Percentiles rank a stretch among this genome's conserved stretches.
Conservation (phyloP, 306 rosid genomes). For the Cotoneaster glaucophyllus region DNA sequence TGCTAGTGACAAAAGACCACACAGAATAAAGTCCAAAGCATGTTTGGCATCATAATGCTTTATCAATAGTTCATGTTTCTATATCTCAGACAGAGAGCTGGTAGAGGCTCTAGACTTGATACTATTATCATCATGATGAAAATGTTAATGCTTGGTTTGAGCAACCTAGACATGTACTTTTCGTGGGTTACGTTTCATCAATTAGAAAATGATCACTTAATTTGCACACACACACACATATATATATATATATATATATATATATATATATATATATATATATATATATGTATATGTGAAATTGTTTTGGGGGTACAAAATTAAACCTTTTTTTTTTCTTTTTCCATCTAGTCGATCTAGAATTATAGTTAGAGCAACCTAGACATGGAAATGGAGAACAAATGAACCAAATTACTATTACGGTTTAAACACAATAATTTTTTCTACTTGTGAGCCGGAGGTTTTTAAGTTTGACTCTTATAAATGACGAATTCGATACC, state of each 20-base stretch:
- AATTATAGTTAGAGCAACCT: neutral
- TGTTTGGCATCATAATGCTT: constrained; percentile 14
- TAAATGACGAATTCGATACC: too few species aligned
- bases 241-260: too few species aligned
- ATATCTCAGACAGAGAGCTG: constrained; percentile 22
- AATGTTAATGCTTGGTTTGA: neutral
- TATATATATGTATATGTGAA: neutral
- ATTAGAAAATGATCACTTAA: neutral
- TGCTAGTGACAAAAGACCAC: neutral
- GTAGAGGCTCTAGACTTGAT: constrained; percentile 15
- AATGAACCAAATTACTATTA: too few species aligned
- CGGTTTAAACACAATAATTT: too few species aligned
- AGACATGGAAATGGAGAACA: neutral
- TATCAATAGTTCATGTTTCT: constrained; percentile 16
- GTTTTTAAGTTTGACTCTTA: too few species aligned
- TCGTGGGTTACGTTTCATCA: neutral
- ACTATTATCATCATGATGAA: constrained; percentile 12
- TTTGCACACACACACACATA: too few species aligned
- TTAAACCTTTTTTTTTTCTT: too few species aligned
- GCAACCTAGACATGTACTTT: neutral
- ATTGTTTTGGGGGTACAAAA: neutral
- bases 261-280: too few species aligned
- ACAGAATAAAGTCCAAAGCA: constrained; percentile 30
- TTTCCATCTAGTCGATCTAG: neutral
- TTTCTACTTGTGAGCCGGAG: too few species aligned